These are phyloP conservation scores for Candida maltosa DNA, from an alignment of 805 yeast species.

Conservation along the genomic window DNA sequence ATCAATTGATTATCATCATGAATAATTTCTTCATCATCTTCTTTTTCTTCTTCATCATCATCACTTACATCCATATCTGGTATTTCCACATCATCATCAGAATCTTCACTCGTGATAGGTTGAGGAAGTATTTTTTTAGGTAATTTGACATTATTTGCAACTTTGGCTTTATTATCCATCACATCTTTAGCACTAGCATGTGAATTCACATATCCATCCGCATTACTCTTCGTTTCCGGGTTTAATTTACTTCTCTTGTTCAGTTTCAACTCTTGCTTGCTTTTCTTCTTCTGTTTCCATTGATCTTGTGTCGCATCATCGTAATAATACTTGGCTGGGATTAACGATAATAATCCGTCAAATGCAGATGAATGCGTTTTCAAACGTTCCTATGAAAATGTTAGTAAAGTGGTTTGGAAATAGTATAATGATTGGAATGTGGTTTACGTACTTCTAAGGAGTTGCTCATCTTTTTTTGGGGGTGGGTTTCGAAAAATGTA, in stretches of 20 bases:
- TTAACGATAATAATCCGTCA: constrained; percentile 82
- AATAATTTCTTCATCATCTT: constrained; percentile 14
- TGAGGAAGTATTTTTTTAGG: constrained; percentile 17
- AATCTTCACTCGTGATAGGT: constrained; percentile 9
- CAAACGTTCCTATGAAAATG: constrained; percentile 56
- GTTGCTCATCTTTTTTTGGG: constrained; percentile 52
- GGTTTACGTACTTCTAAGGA: constrained; percentile 53
- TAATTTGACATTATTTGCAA: constrained; percentile 48
- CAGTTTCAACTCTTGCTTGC: constrained; percentile 58
- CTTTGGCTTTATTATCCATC: constrained; percentile 49
- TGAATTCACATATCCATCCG: constrained; percentile 38
- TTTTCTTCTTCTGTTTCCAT: constrained; percentile 82
- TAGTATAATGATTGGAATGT: background rate
- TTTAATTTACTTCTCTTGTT: constrained; percentile 73
- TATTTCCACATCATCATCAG: constrained; percentile 8
- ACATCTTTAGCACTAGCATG: constrained; percentile 60
- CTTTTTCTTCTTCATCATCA: constrained; percentile 6
- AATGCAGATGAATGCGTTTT: constrained; percentile 79
- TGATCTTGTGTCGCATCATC: constrained; percentile 88
- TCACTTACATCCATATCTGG: constrained; percentile 9
- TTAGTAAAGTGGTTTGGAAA: background rate
- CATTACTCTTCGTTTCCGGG: constrained; percentile 49
- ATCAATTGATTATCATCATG: constrained; percentile 34
- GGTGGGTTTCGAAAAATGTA: too few species aligned
- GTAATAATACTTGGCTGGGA: constrained; percentile 91